Evolutionary conservation across 176 grass and related monocot genomes (phyloP).

Genomic region (Triticum urartu): DNA sequence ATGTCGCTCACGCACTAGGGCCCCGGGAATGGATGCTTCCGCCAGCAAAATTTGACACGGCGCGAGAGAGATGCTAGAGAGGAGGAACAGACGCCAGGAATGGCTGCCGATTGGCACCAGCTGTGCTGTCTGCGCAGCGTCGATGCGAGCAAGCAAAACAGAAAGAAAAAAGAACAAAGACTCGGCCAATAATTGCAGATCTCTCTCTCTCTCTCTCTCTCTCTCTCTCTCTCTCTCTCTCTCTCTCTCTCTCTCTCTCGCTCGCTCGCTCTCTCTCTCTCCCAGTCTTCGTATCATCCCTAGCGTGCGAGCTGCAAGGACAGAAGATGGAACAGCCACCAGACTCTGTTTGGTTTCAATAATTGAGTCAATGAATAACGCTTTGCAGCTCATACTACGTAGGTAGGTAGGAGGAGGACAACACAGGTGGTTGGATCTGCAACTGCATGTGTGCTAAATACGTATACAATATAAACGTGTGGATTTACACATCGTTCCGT

Average conservation of each 20-base stretch:
- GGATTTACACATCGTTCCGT: not conserved
- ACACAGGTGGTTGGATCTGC: conserved; percentile 25
- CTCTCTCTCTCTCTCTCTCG: too few species aligned
- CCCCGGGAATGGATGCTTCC: not conserved
- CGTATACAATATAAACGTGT: conserved; percentile 28
- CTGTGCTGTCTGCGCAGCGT: conserved; percentile 13
- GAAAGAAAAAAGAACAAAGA: not conserved
- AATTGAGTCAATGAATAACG: conserved; percentile 26
- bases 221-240: too few species aligned
- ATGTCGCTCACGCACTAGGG: not conserved
- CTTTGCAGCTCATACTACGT: conserved; percentile 6
- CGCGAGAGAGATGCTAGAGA: not conserved
- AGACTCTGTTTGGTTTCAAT: not conserved
- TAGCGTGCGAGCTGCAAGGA: too few species aligned
- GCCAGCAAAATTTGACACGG: not conserved
- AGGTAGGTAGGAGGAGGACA: not conserved
- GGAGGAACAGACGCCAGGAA: not conserved
- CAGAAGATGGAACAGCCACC: not conserved
- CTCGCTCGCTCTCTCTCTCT: not conserved
- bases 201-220: not conserved
- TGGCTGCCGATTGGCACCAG: not conserved
- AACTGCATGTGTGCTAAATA: not conserved
- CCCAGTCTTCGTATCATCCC: too few species aligned
- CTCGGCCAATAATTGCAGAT: conserved; percentile 17
- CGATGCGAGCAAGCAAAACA: not conserved